These are phyloP conservation scores for Micractinium sp. DNA, from an alignment of 139 green algal genomes.

Conservation along the genomic window DNA sequence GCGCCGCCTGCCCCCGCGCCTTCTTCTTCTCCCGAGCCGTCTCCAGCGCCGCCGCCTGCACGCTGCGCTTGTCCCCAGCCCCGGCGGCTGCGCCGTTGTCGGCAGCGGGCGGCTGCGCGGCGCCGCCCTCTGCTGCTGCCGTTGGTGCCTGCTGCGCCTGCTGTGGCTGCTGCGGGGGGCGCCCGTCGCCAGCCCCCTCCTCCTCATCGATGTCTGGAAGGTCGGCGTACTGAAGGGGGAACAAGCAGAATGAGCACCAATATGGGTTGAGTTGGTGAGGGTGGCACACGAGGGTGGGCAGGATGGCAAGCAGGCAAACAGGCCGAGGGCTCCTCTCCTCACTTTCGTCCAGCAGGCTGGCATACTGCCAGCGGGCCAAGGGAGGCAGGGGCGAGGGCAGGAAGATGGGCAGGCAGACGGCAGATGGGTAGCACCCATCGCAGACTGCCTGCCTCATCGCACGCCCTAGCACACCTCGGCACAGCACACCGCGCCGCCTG, in stretches of 20 bases:
- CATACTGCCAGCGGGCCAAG: no score
- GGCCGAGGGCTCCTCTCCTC: no score
- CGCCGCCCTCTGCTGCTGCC: constrained; percentile 1
- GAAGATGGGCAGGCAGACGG: background rate
- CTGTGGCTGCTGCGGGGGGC: background rate
- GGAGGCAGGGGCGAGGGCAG: background rate
- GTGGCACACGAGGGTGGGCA: no score
- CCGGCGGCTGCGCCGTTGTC: background rate
- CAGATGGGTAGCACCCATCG: background rate
- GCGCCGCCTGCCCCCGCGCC: constrained; percentile 33
- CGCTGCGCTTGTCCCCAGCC: constrained; percentile 14
- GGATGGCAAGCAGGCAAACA: no score
- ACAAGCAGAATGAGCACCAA: background rate
- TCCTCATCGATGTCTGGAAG: constrained; percentile 10
- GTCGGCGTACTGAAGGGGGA: background rate
- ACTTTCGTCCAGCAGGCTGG: no score
- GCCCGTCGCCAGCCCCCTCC: constrained; percentile 5
- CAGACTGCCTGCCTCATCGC: background rate
- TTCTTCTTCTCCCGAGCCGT: constrained; percentile 35
- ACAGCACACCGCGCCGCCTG: background rate
- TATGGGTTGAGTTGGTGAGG: background rate
- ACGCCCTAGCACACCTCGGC: background rate
- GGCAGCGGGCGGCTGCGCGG: constrained; percentile 17
- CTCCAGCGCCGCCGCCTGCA: constrained; percentile 34
- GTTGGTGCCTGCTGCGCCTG: background rate